phyloP scores from a whole-genome alignment of 345 rosid species.

The Gossypium arboreum region DNA sequence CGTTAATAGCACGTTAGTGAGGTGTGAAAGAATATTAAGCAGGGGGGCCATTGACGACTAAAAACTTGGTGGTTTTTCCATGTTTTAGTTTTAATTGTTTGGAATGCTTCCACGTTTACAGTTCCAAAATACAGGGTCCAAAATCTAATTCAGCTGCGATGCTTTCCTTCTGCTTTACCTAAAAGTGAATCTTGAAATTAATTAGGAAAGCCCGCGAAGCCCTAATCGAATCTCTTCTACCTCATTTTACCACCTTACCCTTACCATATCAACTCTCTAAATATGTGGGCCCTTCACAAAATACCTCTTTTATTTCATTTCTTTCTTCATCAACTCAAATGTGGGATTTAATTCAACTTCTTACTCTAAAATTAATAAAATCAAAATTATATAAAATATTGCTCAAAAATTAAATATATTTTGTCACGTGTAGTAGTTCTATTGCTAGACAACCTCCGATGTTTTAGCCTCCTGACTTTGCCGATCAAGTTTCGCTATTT shows the following conservation, averaged over 20 bases:
- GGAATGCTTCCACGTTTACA: constrained; percentile 24
- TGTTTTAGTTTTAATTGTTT: not conserved
- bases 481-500: no score
- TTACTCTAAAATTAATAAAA: no score
- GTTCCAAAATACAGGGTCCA: constrained; percentile 18
- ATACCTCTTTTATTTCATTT: no score
- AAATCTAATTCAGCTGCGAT: not conserved
- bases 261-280: no score
- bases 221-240: not conserved
- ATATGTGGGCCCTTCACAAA: no score
- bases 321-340: no score
- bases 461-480: no score
- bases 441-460: no score
- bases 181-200: not conserved
- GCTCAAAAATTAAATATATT: no score
- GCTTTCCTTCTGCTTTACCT: not conserved
- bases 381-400: no score
- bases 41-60: not conserved
- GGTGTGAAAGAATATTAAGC: not conserved
- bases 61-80: not conserved
- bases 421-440: no score
- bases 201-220: not conserved
- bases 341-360: no score
- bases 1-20: not conserved
- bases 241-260: not conserved